Conservation (phyloP, 306 rosid genomes). For the Cucumis hystrix region DNA sequence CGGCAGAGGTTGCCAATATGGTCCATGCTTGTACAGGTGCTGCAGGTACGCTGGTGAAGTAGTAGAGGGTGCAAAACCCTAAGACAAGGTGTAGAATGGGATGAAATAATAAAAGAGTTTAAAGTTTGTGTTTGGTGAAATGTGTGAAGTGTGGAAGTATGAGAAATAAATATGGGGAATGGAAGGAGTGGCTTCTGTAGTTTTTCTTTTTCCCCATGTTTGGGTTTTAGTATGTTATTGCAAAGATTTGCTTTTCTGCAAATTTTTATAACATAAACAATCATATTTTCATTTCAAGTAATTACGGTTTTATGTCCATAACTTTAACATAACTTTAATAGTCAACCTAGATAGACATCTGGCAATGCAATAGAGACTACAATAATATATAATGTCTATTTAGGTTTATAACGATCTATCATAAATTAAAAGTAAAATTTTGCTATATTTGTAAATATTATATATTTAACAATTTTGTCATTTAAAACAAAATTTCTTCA, state of each 20-base stretch:
- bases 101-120: background rate
- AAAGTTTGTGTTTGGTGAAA: background rate
- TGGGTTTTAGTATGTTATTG: background rate
- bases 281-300: background rate
- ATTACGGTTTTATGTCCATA: no score
- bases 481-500: no score
- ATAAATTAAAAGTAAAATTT: no score
- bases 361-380: no score
- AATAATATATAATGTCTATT: no score
- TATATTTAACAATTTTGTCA: no score
- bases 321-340: no score
- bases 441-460: no score
- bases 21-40: slow-evolving; percentile 34
- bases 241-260: background rate
- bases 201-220: background rate
- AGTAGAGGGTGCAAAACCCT: background rate
- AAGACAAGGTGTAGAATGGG: background rate
- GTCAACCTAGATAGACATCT: no score
- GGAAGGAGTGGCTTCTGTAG: background rate
- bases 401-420: no score
- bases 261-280: background rate
- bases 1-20: slow-evolving; percentile 25
- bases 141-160: background rate
- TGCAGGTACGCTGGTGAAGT: slow-evolving; percentile 17
- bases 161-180: background rate